Conservation (phyloP, 1,284 basidiomycete species). For the Apiotrichum brassicae region DNA sequence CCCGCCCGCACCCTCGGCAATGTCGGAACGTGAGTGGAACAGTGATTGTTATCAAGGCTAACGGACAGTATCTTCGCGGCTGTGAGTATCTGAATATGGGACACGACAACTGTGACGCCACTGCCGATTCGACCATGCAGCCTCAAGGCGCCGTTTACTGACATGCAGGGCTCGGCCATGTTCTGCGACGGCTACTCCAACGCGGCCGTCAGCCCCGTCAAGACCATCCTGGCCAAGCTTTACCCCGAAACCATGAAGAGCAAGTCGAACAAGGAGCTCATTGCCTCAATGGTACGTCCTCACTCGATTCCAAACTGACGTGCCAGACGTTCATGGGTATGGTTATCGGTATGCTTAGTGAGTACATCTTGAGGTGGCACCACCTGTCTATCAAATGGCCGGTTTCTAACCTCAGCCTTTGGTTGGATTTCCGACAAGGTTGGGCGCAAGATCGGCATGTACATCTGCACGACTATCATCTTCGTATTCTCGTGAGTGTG, state of each 20-base stretch:
- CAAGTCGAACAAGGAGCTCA: slow-evolving; percentile 16
- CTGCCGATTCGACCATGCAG: too few relatives aligned
- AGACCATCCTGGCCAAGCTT: slow-evolving; percentile 60
- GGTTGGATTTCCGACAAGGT: slow-evolving; percentile 73
- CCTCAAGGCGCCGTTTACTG: too few relatives aligned
- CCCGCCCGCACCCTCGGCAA: not conserved
- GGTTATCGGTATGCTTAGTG: slow-evolving; percentile 54
- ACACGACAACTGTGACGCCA: too few relatives aligned
- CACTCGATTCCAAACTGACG: too few relatives aligned
- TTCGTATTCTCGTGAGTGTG: slow-evolving; percentile 58
- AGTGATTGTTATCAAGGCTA: not conserved
- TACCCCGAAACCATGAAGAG: slow-evolving; percentile 51
- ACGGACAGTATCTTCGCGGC: slow-evolving; percentile 2
- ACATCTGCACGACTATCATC: slow-evolving; percentile 60
- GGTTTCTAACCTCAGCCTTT: slow-evolving; percentile 25
- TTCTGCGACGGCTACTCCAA: slow-evolving; percentile 81
- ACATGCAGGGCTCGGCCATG: slow-evolving; percentile 60
- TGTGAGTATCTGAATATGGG: not conserved
- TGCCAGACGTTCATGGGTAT: slow-evolving; percentile 74
- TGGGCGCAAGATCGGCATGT: slow-evolving; percentile 47
- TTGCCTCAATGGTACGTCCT: too few relatives aligned
- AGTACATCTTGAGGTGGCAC: not conserved
- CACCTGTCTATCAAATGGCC: not conserved
- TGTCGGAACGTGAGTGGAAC: slow-evolving; percentile 1
- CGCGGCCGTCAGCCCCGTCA: slow-evolving; percentile 58